Evolutionary conservation across 257 asterid genomes (phyloP).

Genomic region (Solanum medicagineum): DNA sequence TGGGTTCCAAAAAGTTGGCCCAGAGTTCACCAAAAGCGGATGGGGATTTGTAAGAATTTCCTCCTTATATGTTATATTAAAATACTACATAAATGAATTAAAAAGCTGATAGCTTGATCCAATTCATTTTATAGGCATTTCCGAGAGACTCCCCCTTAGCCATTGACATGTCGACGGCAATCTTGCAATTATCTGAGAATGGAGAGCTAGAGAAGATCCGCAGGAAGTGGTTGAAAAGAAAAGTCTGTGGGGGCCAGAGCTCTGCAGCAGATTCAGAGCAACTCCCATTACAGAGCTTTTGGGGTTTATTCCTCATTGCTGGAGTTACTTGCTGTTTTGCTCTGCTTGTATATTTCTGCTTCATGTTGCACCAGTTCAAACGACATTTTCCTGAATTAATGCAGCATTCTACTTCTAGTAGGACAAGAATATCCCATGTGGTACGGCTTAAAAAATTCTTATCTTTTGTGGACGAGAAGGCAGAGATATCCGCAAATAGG

Average conservation of each 20-base stretch:
- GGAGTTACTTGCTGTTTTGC: conserved; percentile 33
- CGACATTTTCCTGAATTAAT: conserved; percentile 12
- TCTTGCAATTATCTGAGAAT: conserved; percentile 18
- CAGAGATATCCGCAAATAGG: conserved; percentile 25
- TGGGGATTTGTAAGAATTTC: conserved; percentile 66
- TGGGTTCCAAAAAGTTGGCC: conserved; percentile 49
- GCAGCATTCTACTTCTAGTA: background rate
- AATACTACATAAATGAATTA: no score
- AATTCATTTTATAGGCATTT: conserved; percentile 10
- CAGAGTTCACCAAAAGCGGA: conserved; percentile 59
- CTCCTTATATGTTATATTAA: no score
- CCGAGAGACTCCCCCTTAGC: conserved; percentile 29
- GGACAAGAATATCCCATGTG: conserved; percentile 8
- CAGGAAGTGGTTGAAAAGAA: conserved; percentile 13
- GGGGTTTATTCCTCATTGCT: conserved; percentile 54
- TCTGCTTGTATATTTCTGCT: conserved; percentile 27
- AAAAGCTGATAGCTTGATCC: background rate
- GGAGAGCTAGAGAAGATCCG: conserved; percentile 23
- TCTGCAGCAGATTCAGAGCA: conserved; percentile 21
- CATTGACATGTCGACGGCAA: conserved; percentile 19
- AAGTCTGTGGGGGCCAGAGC: conserved; percentile 16
- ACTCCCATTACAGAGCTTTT: conserved; percentile 35
- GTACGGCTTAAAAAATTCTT: conserved; percentile 28
- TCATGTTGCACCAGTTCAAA: conserved; percentile 21
- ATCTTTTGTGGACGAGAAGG: conserved; percentile 53